Conservation (phyloP, 805 yeast genomes). For the Zygosaccharomyces siamensis region DNA sequence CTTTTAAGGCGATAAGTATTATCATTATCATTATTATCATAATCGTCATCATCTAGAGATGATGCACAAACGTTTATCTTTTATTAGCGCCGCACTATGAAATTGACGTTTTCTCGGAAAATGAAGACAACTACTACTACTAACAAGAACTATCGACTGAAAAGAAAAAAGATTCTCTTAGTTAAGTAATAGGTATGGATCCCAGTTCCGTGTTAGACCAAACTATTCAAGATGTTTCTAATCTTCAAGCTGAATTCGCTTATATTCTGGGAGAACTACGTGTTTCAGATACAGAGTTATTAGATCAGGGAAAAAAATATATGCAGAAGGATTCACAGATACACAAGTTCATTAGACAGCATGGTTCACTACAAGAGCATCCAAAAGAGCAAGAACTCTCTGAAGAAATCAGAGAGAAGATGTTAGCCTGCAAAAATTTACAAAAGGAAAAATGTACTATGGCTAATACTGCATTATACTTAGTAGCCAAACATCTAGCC, state of each 20-base stretch:
- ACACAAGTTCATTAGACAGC: constrained; percentile 74
- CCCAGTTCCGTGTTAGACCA: constrained; percentile 81
- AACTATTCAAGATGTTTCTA: constrained; percentile 67
- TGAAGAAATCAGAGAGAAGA: constrained; percentile 64
- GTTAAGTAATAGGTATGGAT: constrained; percentile 50
- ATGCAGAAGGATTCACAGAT: constrained; percentile 71
- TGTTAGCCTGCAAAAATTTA: constrained; percentile 50
- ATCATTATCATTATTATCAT: background rate
- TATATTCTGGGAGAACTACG: constrained; percentile 75
- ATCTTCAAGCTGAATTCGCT: constrained; percentile 81
- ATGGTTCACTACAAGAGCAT: constrained; percentile 74
- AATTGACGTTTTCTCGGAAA: background rate
- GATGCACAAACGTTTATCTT: background rate
- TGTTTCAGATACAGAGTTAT: constrained; percentile 58
- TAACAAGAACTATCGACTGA: background rate
- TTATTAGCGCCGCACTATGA: background rate
- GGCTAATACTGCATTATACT: constrained; percentile 78
- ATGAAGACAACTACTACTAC: background rate
- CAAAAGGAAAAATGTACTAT: constrained; percentile 76
- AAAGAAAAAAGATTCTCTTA: background rate
- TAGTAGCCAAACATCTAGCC: constrained; percentile 68
- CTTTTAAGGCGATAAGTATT: background rate
- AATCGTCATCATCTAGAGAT: background rate
- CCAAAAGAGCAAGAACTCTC: constrained; percentile 73
- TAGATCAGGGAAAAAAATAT: constrained; percentile 61